These are phyloP conservation scores for Immersiella caudata DNA, from an alignment of 495 filamentous ascomycete genomes.

Conservation along the genomic window DNA sequence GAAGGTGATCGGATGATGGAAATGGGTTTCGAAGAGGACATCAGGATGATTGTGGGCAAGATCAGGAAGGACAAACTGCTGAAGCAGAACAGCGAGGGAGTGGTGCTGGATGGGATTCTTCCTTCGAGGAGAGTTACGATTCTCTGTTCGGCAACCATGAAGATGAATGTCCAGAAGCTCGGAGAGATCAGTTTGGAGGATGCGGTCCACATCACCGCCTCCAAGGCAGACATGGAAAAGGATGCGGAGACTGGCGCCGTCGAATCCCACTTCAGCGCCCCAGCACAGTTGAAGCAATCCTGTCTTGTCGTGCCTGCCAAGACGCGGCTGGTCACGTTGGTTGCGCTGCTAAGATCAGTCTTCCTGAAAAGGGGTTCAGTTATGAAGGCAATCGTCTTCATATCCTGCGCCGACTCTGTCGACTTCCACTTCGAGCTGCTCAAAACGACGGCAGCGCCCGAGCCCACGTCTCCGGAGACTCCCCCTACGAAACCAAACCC, in stretches of 20 bases:
- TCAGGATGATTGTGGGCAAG: constrained; percentile 76
- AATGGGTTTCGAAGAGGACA: constrained; percentile 90
- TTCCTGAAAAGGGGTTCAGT: constrained; percentile 85
- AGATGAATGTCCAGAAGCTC: constrained; percentile 88
- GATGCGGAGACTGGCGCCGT: constrained; percentile 47
- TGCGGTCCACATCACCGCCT: constrained; percentile 81
- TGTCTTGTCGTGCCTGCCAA: constrained; percentile 87
- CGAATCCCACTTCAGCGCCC: constrained; percentile 73
- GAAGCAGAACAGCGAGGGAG: constrained; percentile 44
- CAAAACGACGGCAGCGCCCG: constrained; percentile 46
- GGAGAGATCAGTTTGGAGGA: constrained; percentile 95
- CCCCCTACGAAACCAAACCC: constrained; percentile 30
- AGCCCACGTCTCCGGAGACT: constrained; percentile 36
- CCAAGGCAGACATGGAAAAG: constrained; percentile 52
- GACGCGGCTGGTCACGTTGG: constrained; percentile 81
- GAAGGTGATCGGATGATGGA: constrained; percentile 98
- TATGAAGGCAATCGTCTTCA: constrained; percentile 94
- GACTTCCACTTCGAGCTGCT: constrained; percentile 96
- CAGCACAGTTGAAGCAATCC: constrained; percentile 88
- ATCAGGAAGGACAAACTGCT: constrained; percentile 58
- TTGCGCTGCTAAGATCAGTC: constrained; percentile 77
- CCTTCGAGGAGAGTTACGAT: constrained; percentile 80
- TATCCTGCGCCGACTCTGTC: constrained; percentile 94
- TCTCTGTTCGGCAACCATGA: constrained; percentile 96
- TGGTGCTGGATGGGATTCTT: constrained; percentile 54